These are phyloP conservation scores for Gaultheria prostrata DNA, from an alignment of 148 eudicot species.

Conservation along the genomic window DNA sequence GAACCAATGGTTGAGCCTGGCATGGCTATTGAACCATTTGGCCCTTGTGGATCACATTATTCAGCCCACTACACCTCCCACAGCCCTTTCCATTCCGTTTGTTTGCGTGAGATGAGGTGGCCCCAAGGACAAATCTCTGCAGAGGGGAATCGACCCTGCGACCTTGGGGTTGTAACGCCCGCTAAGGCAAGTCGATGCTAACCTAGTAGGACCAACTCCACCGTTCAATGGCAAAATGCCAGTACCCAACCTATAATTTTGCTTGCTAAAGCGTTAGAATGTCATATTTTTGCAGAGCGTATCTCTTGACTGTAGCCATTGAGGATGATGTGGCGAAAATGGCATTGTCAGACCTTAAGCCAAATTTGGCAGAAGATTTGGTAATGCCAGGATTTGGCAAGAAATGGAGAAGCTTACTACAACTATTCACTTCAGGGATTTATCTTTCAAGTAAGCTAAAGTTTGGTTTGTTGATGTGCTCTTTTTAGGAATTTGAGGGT, in stretches of 20 bases:
- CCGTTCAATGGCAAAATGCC: not conserved
- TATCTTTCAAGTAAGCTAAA: not conserved
- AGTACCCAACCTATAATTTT: not conserved
- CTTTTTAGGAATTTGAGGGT: constrained; percentile 72
- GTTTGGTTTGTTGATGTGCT: not conserved
- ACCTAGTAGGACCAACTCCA: not conserved
- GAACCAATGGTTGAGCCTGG: no score
- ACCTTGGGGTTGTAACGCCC: no score
- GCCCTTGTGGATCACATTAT: no score
- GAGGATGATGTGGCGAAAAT: not conserved
- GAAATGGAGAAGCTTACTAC: not conserved
- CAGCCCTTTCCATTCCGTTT: no score
- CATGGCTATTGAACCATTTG: no score
- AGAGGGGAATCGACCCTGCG: no score
- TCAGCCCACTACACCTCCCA: no score
- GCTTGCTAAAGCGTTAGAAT: not conserved
- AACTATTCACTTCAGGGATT: not conserved
- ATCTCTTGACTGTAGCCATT: not conserved
- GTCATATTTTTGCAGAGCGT: not conserved
- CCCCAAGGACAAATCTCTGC: no score
- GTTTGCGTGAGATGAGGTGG: no score
- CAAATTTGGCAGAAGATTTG: not conserved
- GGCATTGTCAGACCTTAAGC: not conserved
- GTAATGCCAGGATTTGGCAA: constrained; percentile 1
- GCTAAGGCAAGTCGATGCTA: not conserved